These are phyloP conservation scores for Ophiostoma angusticollis DNA, from an alignment of 2,329 filamentous ascomycete genomes.

Conservation along the genomic window DNA sequence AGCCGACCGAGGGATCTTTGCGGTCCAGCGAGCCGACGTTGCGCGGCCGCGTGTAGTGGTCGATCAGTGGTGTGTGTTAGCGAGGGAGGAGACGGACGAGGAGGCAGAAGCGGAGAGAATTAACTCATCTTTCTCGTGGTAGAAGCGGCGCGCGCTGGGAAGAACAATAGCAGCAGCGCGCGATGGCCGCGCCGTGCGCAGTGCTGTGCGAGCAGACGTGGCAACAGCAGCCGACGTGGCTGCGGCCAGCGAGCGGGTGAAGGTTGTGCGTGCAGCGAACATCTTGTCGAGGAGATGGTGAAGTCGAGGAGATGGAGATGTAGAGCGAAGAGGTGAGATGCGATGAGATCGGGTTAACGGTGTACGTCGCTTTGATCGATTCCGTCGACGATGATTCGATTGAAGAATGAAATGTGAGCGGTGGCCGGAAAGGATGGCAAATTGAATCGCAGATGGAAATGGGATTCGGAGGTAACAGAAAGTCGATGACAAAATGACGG, in stretches of 20 bases:
- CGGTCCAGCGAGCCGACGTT: conserved; percentile 52
- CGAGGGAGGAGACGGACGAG: background rate
- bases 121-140: conserved; percentile 18
- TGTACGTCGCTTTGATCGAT: too few species aligned
- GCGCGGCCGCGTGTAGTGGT: conserved; percentile 23
- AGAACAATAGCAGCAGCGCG: conserved; percentile 6
- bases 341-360: too few species aligned
- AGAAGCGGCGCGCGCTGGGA: conserved; percentile 12
- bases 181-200: conserved; percentile 10
- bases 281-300: conserved; percentile 4
- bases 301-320: too few species aligned
- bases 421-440: too few species aligned
- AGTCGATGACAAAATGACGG: too few species aligned
- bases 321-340: too few species aligned
- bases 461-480: too few species aligned
- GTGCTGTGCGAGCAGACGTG: conserved; percentile 9
- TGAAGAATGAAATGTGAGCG: too few species aligned
- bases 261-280: conserved; percentile 10
- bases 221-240: conserved; percentile 8
- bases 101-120: background rate
- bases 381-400: too few species aligned
- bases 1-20: conserved; percentile 71
- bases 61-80: conserved; percentile 14
- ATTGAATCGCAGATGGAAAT: too few species aligned
- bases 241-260: conserved; percentile 11